phyloP scores from a whole-genome alignment of 768 basidiomycete genomes.

The Calocybe indica region DNA sequence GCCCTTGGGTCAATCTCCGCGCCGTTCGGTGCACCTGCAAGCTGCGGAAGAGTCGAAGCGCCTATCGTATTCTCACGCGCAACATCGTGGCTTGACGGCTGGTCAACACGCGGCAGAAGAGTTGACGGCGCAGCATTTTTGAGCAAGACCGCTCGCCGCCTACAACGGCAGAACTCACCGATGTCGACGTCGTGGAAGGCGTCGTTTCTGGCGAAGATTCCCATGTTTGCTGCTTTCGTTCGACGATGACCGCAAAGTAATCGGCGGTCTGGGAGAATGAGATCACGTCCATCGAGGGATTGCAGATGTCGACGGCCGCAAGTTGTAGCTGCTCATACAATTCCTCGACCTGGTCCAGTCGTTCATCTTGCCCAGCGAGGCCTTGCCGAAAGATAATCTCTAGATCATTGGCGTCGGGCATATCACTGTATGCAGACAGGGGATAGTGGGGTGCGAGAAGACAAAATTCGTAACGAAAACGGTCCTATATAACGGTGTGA shows the following conservation, averaged over 20 bases:
- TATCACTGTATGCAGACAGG: too few species aligned
- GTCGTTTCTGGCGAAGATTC: too few species aligned
- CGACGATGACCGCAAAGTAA: slow-evolving; percentile 37
- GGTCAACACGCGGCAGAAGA: background rate
- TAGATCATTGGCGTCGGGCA: background rate
- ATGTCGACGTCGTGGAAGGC: background rate
- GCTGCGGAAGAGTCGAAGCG: background rate
- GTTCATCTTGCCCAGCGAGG: slow-evolving; percentile 31
- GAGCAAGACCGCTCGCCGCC: background rate
- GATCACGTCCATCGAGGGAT: slow-evolving; percentile 30
- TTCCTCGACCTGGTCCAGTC: slow-evolving; percentile 24
- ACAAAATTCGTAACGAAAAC: too few species aligned
- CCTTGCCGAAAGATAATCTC: slow-evolving; percentile 20
- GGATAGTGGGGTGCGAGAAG: background rate
- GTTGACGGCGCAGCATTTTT: background rate
- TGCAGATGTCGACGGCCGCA: slow-evolving; percentile 32
- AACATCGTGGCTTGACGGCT: background rate
- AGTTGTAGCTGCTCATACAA: slow-evolving; percentile 38
- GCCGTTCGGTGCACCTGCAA: background rate
- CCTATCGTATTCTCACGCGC: background rate
- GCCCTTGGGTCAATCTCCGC: background rate
- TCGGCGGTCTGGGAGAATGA: slow-evolving; percentile 31
- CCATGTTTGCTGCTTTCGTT: background rate
- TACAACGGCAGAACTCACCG: background rate
- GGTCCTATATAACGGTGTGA: too few species aligned